phyloP scores from a whole-genome alignment of 2,329 filamentous ascomycete species.

The Coniochaeta sp. region DNA sequence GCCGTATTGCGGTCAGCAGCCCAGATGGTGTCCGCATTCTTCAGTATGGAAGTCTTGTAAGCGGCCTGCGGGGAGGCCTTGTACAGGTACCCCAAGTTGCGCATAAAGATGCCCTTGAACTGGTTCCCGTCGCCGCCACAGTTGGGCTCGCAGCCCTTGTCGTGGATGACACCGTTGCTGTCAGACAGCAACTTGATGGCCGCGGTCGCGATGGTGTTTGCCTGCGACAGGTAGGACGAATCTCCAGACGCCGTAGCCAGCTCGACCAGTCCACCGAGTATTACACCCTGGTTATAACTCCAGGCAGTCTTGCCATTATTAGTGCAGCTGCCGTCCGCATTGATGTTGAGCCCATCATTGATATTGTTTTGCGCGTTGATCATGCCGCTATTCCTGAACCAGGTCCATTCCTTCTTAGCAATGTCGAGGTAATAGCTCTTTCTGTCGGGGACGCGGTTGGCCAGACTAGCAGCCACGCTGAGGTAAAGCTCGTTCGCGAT shows the following conservation, averaged over 20 bases:
- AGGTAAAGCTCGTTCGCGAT: slow-evolving; percentile 51
- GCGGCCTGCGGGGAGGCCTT: slow-evolving; percentile 35
- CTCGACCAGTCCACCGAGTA: slow-evolving; percentile 45
- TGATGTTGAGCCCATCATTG: slow-evolving; percentile 42
- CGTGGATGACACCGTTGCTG: slow-evolving; percentile 39
- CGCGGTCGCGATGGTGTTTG: slow-evolving; percentile 40
- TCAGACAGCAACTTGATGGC: slow-evolving; percentile 36
- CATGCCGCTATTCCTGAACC: slow-evolving; percentile 41
- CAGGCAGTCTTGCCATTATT: slow-evolving; percentile 39
- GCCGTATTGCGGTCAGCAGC: slow-evolving; percentile 39
- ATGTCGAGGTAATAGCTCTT: slow-evolving; percentile 34
- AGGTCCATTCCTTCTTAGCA: slow-evolving; percentile 41
- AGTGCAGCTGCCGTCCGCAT: slow-evolving; percentile 33
- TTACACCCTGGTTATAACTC: slow-evolving; percentile 51
- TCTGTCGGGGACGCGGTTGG: slow-evolving; percentile 30
- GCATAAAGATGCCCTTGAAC: slow-evolving; percentile 65
- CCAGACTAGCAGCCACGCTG: slow-evolving; percentile 42
- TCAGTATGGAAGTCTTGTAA: slow-evolving; percentile 47
- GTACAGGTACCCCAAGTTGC: slow-evolving; percentile 53
- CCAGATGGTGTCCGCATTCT: slow-evolving; percentile 62
- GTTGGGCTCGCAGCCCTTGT: slow-evolving; percentile 41
- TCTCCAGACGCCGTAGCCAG: slow-evolving; percentile 35
- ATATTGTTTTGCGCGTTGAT: slow-evolving; percentile 41
- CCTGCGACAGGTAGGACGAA: slow-evolving; percentile 27
- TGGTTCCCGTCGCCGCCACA: slow-evolving; percentile 46